Evolutionary conservation across 2,329 filamentous ascomycete species (phyloP).

Genomic region (Colletotrichum musicola): DNA sequence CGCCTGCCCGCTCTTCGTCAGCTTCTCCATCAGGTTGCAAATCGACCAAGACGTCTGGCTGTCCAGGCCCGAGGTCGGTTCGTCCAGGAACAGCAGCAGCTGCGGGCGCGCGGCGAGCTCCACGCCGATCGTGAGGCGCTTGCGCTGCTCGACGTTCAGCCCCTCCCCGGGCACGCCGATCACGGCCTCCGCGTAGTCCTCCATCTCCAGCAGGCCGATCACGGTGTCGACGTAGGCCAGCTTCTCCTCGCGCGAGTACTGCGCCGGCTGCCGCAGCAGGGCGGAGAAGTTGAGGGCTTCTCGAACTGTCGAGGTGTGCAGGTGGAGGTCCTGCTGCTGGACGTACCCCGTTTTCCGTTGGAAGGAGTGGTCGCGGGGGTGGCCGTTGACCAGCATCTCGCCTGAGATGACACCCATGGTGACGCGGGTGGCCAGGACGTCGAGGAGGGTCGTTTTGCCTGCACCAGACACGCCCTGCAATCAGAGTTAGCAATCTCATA

Average conservation of each 20-base stretch:
- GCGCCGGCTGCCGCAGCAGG: constrained; percentile 73
- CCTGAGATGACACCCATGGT: constrained; percentile 81
- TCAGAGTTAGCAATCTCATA: background rate
- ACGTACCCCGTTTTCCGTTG: constrained; percentile 80
- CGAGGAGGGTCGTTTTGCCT: constrained; percentile 81
- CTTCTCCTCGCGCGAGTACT: constrained; percentile 55
- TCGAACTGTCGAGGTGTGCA: constrained; percentile 75
- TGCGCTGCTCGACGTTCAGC: constrained; percentile 57
- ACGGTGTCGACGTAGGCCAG: constrained; percentile 46
- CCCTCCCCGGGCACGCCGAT: constrained; percentile 75
- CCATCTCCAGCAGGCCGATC: constrained; percentile 51
- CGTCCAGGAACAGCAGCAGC: constrained; percentile 80
- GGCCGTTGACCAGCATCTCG: constrained; percentile 77
- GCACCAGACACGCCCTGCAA: constrained; percentile 72
- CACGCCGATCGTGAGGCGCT: constrained; percentile 79
- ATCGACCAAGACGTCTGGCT: constrained; percentile 83
- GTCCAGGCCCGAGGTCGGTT: constrained; percentile 82
- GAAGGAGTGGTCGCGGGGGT: constrained; percentile 73
- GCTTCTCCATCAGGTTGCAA: constrained; percentile 76
- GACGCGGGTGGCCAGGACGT: constrained; percentile 79
- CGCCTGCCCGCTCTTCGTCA: constrained; percentile 64
- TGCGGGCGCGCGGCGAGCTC: constrained; percentile 82
- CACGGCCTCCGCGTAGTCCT: constrained; percentile 78
- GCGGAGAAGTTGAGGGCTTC: constrained; percentile 77
- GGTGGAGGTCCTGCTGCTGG: constrained; percentile 79